These are phyloP conservation scores for Boletus sp. DNA, from an alignment of 768 basidiomycete species.

Conservation along the genomic window DNA sequence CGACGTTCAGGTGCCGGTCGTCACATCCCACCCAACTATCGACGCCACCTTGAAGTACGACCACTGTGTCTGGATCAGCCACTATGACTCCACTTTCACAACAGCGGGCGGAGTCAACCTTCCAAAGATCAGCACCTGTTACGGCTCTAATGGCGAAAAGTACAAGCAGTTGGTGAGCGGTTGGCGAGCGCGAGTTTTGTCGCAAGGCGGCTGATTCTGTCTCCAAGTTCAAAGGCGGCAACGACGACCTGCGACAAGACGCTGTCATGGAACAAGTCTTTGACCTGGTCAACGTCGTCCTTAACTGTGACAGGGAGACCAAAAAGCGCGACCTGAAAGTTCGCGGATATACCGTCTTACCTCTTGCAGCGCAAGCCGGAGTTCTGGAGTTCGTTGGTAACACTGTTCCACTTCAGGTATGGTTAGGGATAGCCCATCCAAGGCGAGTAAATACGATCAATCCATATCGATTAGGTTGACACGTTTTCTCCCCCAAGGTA, in stretches of 20 bases:
- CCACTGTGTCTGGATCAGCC: conserved; percentile 62
- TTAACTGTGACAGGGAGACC: conserved; percentile 73
- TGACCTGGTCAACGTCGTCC: conserved; percentile 76
- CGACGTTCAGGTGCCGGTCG: conserved; percentile 71
- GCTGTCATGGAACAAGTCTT: conserved; percentile 99
- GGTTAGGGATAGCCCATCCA: conserved; percentile 62
- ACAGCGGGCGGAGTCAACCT: conserved; percentile 76
- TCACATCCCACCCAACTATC: conserved; percentile 68
- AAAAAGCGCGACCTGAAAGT: conserved; percentile 67
- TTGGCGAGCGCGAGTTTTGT: not conserved
- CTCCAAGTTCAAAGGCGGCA: conserved; percentile 82
- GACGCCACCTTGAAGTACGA: conserved; percentile 70
- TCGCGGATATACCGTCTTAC: conserved; percentile 86
- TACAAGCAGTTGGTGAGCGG: conserved; percentile 78
- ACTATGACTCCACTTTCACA: conserved; percentile 56
- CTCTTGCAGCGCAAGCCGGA: conserved; percentile 75
- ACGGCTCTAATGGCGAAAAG: conserved; percentile 58
- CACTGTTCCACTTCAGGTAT: conserved; percentile 59
- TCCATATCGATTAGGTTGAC: not conserved
- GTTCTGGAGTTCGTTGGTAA: conserved; percentile 88
- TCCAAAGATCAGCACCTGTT: conserved; percentile 76
- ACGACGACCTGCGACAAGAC: conserved; percentile 93
- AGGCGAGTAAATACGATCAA: conserved; percentile 39
- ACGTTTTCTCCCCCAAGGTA: conserved; percentile 46
- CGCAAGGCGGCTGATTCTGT: not conserved